Evolutionary conservation across 2,329 filamentous ascomycete species (phyloP).

Genomic region (Didymosphaeria variabile): DNA sequence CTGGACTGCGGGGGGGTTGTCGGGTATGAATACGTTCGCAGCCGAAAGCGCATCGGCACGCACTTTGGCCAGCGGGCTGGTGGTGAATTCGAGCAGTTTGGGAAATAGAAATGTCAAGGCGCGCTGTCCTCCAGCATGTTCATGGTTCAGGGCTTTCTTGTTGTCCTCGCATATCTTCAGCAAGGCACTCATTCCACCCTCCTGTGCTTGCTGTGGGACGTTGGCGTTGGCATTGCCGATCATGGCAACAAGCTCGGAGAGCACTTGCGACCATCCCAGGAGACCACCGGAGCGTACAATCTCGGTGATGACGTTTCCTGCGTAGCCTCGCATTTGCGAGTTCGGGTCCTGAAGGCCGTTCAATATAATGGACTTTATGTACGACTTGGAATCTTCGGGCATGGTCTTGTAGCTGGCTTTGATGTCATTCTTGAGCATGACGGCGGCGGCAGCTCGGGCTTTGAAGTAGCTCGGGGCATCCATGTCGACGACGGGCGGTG

Average conservation of each 20-base stretch:
- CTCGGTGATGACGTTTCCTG: slow-evolving; percentile 94
- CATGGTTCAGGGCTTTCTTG: slow-evolving; percentile 81
- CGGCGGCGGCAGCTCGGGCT: slow-evolving; percentile 84
- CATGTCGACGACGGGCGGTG: slow-evolving; percentile 68
- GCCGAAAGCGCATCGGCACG: slow-evolving; percentile 80
- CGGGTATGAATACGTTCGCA: slow-evolving; percentile 91
- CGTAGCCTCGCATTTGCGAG: slow-evolving; percentile 83
- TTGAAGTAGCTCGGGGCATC: slow-evolving; percentile 72
- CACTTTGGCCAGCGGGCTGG: slow-evolving; percentile 78
- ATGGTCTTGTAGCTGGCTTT: slow-evolving; percentile 78
- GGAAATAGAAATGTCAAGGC: slow-evolving; percentile 90
- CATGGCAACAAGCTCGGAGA: slow-evolving; percentile 82
- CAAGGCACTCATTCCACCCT: slow-evolving; percentile 92
- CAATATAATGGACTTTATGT: slow-evolving; percentile 82
- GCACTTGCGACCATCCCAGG: slow-evolving; percentile 87
- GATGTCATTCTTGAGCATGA: slow-evolving; percentile 97
- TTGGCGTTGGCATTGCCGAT: slow-evolving; percentile 77
- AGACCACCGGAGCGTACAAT: slow-evolving; percentile 85
- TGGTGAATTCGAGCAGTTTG: slow-evolving; percentile 87
- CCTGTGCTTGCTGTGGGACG: slow-evolving; percentile 76
- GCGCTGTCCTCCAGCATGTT: slow-evolving; percentile 87
- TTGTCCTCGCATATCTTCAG: slow-evolving; percentile 98
- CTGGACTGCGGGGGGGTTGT: slow-evolving; percentile 82
- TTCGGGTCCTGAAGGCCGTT: slow-evolving; percentile 82
- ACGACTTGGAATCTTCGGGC: slow-evolving; percentile 73